Evolutionary conservation across 2,329 filamentous ascomycete genomes (phyloP), one percentile per base, ranked within the genome.

Genomic region (Aspergillus sp.): DNA sequence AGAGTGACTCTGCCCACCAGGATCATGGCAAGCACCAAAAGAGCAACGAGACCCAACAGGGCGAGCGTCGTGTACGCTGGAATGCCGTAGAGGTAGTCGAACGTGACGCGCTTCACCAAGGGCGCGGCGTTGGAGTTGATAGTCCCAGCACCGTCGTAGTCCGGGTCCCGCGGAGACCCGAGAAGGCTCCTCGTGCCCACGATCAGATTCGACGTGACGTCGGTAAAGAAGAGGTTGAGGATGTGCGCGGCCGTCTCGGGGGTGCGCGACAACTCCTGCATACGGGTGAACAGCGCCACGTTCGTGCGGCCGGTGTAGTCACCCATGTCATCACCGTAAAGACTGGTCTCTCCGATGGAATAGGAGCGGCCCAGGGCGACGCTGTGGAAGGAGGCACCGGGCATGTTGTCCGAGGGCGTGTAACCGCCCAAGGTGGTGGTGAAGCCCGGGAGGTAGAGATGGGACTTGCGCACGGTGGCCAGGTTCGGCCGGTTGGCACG

Each of bases 401-500:
- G 69, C 2, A 74, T 49, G 49, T 73, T 74, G n/a, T 55, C 47
- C 4, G 50, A 42, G 11, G 6, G 38, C 46, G n/a, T 47, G 32
- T 5, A 47, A 26, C 0, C 52, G 33, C 8, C 47, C 2, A 42
- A 22, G 5, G 14, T 3, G 40, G 42, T 24, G 26, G 45, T 35
- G 38, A 56, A 62, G 3, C 67, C 67, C 2, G 70, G 67, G 1
- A 72, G 61, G 50, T 66, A 72, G 2, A 73, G 57, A 2, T 51
- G 58, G 13, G 67, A 57, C 14, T 58, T 54, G 53, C 64, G 62
- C 6, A 73, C 47, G 3, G 67, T 65, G 0, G 70, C 69, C 5
- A 76, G 50, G 45, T 72, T 72, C 2, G 60, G 58, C 5, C 61
- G 52, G 1, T 63, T 56, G 4, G 38, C 16, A 2, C 8, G 19